Base-by-base conservation (phyloP, 139 green algal genomes). In the Tetraselmis striata region DNA sequence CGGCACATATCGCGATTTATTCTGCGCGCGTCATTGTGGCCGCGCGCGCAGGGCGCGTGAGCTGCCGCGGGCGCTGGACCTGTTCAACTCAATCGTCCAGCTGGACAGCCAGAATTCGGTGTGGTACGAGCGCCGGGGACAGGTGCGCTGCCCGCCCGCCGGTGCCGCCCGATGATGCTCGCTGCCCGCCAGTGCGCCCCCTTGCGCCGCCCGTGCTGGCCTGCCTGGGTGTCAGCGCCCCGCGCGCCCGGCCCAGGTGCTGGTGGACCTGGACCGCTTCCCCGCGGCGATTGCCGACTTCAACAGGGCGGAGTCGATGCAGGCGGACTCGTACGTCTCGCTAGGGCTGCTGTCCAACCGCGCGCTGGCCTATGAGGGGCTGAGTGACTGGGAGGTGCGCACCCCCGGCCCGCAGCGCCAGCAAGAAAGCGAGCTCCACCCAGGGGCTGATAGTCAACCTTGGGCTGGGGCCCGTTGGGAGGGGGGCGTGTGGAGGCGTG, bases 231-330 rank as follows among this genome's bases (percentile, higher is more conserved):
- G 76, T 25, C 2, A 45, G 2, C 76, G 23, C 27, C 76, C 24
- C 27, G 23, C 27, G 5, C 76, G 23, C 26, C 1, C 59, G 18
- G 18, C 28, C n/a, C 89, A 94, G 91, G 90, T 90, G 22, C 85
- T 94, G 31, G 91, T 96, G 25, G 94, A 98, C 81, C 83, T 84
- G 29, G 97, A 98, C 86, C 84, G 92, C 59, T 98, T 98, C 77
- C 1, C 81, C 0, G 87, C 84, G 2, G 94, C 94, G 0, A 24
- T 96, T 0, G 28, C 18, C 0, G 94, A 96, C 82, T 96, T 94
- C 74, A 82, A 94, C 30, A 28, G 75, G 0, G 92, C 89, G 32
- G 59, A 79, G 22, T 29, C 74, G 76, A 31, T 74, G 75, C 29
- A 76, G 2, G 23, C 31, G 28, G 26, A 29, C 26, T 26, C 81